A percentile compares a stretch with the other conserved stretches of the same genome.
Evolutionary conservation across 2,329 filamentous ascomycete species (phyloP).

Genomic region (Lecanoromycetidae sp.): DNA sequence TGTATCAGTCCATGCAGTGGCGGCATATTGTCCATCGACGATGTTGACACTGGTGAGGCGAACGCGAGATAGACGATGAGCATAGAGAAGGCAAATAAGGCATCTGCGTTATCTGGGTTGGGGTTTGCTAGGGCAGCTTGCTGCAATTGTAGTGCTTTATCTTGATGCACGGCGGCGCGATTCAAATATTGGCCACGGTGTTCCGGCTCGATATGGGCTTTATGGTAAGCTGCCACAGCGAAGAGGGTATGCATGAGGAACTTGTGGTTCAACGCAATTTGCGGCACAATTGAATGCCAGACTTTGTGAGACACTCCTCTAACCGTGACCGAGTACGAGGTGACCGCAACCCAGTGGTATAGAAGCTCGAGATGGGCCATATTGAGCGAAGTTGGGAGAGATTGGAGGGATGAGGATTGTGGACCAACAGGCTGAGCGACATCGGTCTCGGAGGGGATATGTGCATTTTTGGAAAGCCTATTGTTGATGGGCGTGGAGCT

Average conservation of each 20-base stretch:
- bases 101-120: conserved; percentile 13
- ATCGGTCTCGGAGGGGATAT: background rate
- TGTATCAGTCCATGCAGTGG: conserved; percentile 7
- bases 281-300: conserved; percentile 14
- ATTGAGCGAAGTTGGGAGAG: conserved; percentile 3
- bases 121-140: conserved; percentile 6
- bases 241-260: conserved; percentile 17
- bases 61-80: conserved; percentile 15
- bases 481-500: background rate
- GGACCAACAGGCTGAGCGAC: background rate
- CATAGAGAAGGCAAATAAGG: conserved; percentile 17
- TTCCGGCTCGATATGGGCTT: conserved; percentile 10
- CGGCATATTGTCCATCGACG: background rate
- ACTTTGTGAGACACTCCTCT: conserved; percentile 6
- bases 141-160: conserved; percentile 12
- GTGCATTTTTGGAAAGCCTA: background rate
- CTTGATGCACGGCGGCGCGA: conserved; percentile 13
- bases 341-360: conserved; percentile 16
- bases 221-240: conserved; percentile 15
- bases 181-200: conserved; percentile 7
- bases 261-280: conserved; percentile 16
- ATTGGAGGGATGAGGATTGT: background rate
- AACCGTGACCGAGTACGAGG: conserved; percentile 7
- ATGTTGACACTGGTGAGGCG: conserved; percentile 10
- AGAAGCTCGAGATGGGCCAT: conserved; percentile 16